Base-by-base conservation (phyloP, 2,329 filamentous ascomycete genomes). In the Parafenestella ontariensis region DNA sequence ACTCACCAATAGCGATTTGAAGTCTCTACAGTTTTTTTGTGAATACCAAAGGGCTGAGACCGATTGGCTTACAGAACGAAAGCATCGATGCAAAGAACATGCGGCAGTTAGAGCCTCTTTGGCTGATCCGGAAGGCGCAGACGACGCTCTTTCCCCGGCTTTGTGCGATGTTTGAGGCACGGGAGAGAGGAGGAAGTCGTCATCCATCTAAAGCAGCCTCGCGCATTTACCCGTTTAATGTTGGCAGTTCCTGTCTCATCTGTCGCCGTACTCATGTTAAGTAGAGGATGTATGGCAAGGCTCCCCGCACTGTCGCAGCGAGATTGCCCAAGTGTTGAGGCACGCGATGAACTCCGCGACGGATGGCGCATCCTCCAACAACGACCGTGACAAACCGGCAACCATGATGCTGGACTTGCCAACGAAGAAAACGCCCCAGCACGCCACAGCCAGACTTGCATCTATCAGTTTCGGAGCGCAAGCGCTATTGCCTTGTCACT, bases 401-500 rank as follows among this genome's bases (percentile, higher is more conserved):
- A 48, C 28, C 52, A 47, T 45, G 24, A 43, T 36, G 31, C 49
- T 26, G 39, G 42, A 18, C 34, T 37, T 8, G 20, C 33, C 15
- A 39, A 46, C 18, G 24, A 28, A 45, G n/a, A n/a, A 50, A 42
- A 46, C 41, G 42, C 31, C 47, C 49, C 41, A 60, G 57, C 52
- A 48, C 51, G 54, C 60, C 60, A 58, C 33, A 37, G 20, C 46
- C 33, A 31, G 52, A 31, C 36, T 46, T 49, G 40, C 53, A 58
- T 52, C 52, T 58, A 54, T 56, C 55, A 52, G 66, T 71, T 71
- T 71, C 62, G 61, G 53, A 24, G 50, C 42, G 46, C 58, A 70
- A 64, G 65, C 68, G 68, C 67, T 70, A 71, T 69, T 68, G 66
- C 55, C 43, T 56, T 37, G 58, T 61, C 59, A 68, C 59, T 71